Conservation (phyloP, 306 rosid species). For the Castanea mollissima region DNA sequence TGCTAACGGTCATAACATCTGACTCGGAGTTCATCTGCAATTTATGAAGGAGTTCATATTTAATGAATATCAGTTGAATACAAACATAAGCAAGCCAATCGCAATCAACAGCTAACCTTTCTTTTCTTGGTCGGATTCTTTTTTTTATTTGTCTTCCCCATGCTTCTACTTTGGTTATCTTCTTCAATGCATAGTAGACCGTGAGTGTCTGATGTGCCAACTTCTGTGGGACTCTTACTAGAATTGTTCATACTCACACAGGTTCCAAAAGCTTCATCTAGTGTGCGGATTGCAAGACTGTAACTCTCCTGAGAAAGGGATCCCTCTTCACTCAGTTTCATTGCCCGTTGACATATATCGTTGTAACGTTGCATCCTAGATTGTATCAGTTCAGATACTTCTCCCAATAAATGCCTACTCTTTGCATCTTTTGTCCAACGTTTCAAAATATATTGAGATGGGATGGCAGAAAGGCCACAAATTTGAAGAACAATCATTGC, state of each 20-base stretch:
- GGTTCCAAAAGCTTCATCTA: slow-evolving; percentile 66
- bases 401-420: slow-evolving; percentile 55
- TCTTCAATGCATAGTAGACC: slow-evolving; percentile 71
- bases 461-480: slow-evolving; percentile 72
- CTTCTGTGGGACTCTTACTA: slow-evolving; percentile 62
- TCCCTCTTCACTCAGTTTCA: slow-evolving; percentile 81
- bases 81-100: slow-evolving; percentile 8
- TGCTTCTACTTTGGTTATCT: slow-evolving; percentile 72
- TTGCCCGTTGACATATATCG: slow-evolving; percentile 71
- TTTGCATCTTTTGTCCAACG: slow-evolving; percentile 94
- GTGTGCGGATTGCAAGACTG: slow-evolving; percentile 64
- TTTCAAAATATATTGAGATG: slow-evolving; percentile 77
- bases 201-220: slow-evolving; percentile 68
- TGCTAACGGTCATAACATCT: slow-evolving; percentile 71
- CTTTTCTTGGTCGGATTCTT: slow-evolving; percentile 88
- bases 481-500: slow-evolving; percentile 92
- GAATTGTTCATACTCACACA: slow-evolving; percentile 64
- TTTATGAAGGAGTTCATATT: slow-evolving; percentile 27
- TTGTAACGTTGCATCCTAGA: slow-evolving; percentile 78
- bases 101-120: slow-evolving; percentile 56
- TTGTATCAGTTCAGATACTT: slow-evolving; percentile 55
- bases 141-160: slow-evolving; percentile 73
- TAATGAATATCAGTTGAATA: not conserved
- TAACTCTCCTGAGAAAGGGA: slow-evolving; percentile 88
- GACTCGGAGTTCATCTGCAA: slow-evolving; percentile 75